phyloP scores from a whole-genome alignment of 2,329 filamentous ascomycete genomes.

The Rutstroemia sp. region DNA sequence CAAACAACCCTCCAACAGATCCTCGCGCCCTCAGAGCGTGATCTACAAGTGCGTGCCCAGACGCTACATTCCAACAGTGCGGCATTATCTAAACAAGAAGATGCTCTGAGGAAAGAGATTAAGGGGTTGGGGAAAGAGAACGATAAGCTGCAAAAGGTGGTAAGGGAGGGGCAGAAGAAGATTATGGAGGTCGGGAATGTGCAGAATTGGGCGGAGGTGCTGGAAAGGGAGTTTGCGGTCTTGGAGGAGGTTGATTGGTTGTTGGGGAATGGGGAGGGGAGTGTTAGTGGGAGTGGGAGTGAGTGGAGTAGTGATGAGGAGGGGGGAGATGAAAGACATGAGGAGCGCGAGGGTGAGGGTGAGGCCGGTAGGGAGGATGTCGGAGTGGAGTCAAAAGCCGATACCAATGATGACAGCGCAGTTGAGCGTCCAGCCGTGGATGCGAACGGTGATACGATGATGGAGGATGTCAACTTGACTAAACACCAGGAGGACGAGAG shows the following conservation, averaged over 20 bases:
- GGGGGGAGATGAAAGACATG: slow-evolving; percentile 5
- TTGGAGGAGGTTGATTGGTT: slow-evolving; percentile 57
- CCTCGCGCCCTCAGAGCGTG: slow-evolving; percentile 61
- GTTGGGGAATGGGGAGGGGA: slow-evolving; percentile 37
- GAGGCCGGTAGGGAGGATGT: background rate
- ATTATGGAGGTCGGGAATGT: slow-evolving; percentile 76
- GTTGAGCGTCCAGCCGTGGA: slow-evolving; percentile 5
- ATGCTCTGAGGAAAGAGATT: slow-evolving; percentile 54
- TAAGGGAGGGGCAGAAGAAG: slow-evolving; percentile 52
- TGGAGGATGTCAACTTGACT: slow-evolving; percentile 5
- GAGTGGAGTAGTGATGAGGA: slow-evolving; percentile 6
- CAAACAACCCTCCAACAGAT: slow-evolving; percentile 46
- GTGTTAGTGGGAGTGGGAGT: slow-evolving; percentile 27
- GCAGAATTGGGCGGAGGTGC: slow-evolving; percentile 81
- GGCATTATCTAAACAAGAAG: slow-evolving; percentile 60
- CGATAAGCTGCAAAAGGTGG: slow-evolving; percentile 56
- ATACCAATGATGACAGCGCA: background rate
- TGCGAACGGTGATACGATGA: slow-evolving; percentile 12
- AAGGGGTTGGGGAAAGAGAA: slow-evolving; percentile 54
- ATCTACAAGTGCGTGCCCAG: slow-evolving; percentile 59
- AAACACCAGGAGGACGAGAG: slow-evolving; percentile 6
- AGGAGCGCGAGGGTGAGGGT: background rate
- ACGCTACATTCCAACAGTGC: slow-evolving; percentile 63
- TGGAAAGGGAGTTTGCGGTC: slow-evolving; percentile 60
- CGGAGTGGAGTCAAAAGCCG: too few species aligned